These are phyloP conservation scores for Gnomoniopsis sp. DNA, from an alignment of 2,329 filamentous ascomycete genomes.

Conservation along the genomic window DNA sequence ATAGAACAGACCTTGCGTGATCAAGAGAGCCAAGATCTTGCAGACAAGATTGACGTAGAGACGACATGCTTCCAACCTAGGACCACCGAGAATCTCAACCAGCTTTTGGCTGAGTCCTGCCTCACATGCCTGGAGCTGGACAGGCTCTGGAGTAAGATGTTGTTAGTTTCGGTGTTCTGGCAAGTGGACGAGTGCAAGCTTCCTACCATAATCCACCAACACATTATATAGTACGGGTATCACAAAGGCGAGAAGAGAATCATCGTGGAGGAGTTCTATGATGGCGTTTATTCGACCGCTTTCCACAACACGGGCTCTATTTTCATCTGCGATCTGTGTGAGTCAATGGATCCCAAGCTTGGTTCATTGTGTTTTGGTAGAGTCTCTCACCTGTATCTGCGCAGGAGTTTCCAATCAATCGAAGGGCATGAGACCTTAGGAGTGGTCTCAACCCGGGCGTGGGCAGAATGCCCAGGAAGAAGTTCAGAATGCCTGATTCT, in stretches of 20 bases:
- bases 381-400: constrained; percentile 50
- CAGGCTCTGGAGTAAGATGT: constrained; percentile 45
- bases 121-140: constrained; percentile 53
- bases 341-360: background rate
- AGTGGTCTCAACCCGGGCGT: constrained; percentile 34
- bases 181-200: background rate
- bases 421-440: constrained; percentile 52
- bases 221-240: constrained; percentile 62
- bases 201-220: constrained; percentile 59
- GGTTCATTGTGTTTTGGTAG: background rate
- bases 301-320: constrained; percentile 52
- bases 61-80: constrained; percentile 37
- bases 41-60: constrained; percentile 50
- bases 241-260: constrained; percentile 46
- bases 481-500: constrained; percentile 54
- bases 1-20: constrained; percentile 40
- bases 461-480: constrained; percentile 48
- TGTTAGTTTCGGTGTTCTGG: constrained; percentile 17
- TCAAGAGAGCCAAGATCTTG: constrained; percentile 54
- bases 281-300: constrained; percentile 45
- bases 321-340: constrained; percentile 44
- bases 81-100: constrained; percentile 45
- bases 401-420: constrained; percentile 60
- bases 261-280: constrained; percentile 44
- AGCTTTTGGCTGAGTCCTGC: constrained; percentile 47